These are phyloP conservation scores for Pleurotus cornucopiae DNA, from an alignment of 768 basidiomycete genomes.

Conservation along the genomic window DNA sequence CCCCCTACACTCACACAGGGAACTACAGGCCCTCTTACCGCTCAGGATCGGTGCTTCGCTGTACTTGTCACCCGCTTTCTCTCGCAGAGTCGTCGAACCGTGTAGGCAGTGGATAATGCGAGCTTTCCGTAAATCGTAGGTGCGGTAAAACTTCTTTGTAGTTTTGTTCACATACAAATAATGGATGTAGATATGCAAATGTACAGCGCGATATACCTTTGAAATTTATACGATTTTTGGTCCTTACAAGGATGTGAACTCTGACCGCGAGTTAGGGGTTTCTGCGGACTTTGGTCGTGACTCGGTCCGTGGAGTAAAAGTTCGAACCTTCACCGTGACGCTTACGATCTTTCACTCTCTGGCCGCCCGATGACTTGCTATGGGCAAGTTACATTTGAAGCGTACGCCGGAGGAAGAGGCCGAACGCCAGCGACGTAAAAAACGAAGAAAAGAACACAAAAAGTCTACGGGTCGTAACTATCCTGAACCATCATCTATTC, in stretches of 20 bases:
- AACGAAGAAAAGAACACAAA: constrained; percentile 27
- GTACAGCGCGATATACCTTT: too few relatives aligned
- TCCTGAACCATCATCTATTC: not conserved
- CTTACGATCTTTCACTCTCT: not conserved
- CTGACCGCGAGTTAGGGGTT: too few relatives aligned
- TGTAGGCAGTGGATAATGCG: constrained; percentile 33
- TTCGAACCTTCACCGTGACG: not conserved
- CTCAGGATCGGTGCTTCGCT: constrained; percentile 67
- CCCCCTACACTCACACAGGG: not conserved
- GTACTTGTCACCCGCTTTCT: constrained; percentile 71
- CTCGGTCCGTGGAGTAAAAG: too few relatives aligned
- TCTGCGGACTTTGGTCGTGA: too few relatives aligned
- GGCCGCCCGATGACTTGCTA: constrained; percentile 12
- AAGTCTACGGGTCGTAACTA: constrained; percentile 1
- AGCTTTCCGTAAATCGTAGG: constrained; percentile 21
- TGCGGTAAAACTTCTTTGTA: not conserved
- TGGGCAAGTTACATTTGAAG: constrained; percentile 59
- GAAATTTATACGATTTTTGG: too few relatives aligned
- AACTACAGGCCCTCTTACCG: constrained; percentile 63
- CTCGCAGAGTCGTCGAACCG: constrained; percentile 63
- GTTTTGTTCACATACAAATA: too few relatives aligned
- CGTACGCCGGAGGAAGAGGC: constrained; percentile 59
- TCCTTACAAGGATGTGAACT: too few relatives aligned
- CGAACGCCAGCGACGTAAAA: constrained; percentile 35
- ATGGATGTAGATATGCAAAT: too few relatives aligned